A percentile compares a stretch with the other conserved stretches of the same genome.
These are phyloP conservation scores for Apiosordaria backusii DNA, from an alignment of 495 filamentous ascomycete genomes.

Conservation along the genomic window DNA sequence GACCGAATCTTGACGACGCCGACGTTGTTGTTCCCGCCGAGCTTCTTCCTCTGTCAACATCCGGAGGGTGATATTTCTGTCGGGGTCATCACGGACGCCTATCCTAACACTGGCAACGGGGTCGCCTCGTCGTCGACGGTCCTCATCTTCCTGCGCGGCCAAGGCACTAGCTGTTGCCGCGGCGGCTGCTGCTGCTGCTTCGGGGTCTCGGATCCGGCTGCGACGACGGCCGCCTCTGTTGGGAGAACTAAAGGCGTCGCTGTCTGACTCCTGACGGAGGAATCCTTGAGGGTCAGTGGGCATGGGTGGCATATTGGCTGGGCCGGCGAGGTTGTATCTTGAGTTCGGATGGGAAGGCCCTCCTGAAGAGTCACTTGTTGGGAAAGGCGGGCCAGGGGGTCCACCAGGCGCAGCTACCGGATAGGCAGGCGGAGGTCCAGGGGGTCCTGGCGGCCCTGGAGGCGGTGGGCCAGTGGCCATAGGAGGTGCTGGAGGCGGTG, in stretches of 20 bases:
- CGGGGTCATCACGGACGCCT: constrained; percentile 69
- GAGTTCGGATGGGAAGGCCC: constrained; percentile 43
- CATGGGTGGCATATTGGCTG: constrained; percentile 46
- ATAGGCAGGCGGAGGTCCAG: constrained; percentile 27
- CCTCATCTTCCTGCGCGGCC: constrained; percentile 39
- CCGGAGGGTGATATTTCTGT: constrained; percentile 75
- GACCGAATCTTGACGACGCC: constrained; percentile 43
- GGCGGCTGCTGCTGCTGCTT: constrained; percentile 48
- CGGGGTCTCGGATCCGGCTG: constrained; percentile 40
- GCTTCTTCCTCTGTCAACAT: constrained; percentile 80
- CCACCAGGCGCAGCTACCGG: constrained; percentile 37
- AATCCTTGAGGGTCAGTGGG: constrained; percentile 55
- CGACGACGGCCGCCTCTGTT: constrained; percentile 36
- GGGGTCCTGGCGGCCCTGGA: constrained; percentile 6
- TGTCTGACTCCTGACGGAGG: constrained; percentile 58
- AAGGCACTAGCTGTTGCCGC: constrained; percentile 45
- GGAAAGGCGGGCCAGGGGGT: constrained; percentile 14
- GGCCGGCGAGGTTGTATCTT: constrained; percentile 34
- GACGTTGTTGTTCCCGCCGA: constrained; percentile 35
- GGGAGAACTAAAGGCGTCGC: constrained; percentile 52
- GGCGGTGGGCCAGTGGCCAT: not conserved
- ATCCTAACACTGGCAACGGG: constrained; percentile 65
- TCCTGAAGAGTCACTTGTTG: constrained; percentile 21
- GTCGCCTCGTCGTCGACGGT: constrained; percentile 35
- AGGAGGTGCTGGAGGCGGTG: constrained; percentile 4